phyloP scores from a whole-genome alignment of 345 rosid species.

The Linum usitatissimum region DNA sequence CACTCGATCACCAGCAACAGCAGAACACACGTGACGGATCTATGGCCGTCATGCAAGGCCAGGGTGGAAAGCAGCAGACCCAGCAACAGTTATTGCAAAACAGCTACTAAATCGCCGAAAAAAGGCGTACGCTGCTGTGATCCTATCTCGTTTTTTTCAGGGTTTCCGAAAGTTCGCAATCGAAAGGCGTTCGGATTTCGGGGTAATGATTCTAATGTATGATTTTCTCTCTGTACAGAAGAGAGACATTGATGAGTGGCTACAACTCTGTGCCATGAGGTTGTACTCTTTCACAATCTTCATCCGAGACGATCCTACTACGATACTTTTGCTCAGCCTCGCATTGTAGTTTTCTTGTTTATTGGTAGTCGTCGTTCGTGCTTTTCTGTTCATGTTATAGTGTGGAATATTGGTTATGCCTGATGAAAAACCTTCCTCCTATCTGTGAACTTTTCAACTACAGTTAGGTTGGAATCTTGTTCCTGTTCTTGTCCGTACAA shows the following conservation, averaged over 20 bases:
- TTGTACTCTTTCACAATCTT: neutral
- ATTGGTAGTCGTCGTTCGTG: neutral
- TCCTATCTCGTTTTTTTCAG: constrained; percentile 42
- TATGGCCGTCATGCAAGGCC: constrained; percentile 56
- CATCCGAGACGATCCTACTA: too few relatives aligned
- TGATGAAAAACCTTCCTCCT: neutral
- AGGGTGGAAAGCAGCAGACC: constrained; percentile 78
- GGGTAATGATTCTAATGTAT: neutral
- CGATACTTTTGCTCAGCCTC: too few relatives aligned
- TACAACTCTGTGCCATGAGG: constrained; percentile 33
- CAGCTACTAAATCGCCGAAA: constrained; percentile 42
- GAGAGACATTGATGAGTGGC: constrained; percentile 18
- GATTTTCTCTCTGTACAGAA: neutral
- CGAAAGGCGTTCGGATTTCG: constrained; percentile 24
- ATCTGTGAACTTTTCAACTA: neutral
- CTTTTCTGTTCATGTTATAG: neutral
- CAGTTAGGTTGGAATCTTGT: neutral
- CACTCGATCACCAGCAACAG: constrained; percentile 71
- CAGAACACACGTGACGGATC: constrained; percentile 72
- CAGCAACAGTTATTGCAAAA: constrained; percentile 85
- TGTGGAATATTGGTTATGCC: neutral
- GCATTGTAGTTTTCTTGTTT: neutral
- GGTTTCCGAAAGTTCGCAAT: constrained; percentile 35
- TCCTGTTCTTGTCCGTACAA: neutral
- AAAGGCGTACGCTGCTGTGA: neutral